phyloP scores from a whole-genome alignment of 2,329 filamentous ascomycete species.

The Coleophoma cylindrospora region DNA sequence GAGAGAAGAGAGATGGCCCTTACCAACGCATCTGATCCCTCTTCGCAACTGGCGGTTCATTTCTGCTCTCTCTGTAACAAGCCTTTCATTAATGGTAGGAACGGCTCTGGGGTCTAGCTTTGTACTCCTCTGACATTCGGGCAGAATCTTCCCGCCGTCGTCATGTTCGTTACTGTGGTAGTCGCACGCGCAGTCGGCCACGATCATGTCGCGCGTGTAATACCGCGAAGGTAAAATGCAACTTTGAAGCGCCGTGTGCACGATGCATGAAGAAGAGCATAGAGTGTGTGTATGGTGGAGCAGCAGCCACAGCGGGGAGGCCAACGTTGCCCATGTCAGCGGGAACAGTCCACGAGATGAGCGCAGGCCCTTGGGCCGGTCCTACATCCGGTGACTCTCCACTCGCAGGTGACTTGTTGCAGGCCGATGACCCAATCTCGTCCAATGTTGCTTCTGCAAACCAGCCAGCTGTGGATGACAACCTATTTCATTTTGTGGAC shows the following conservation, averaged over 20 bases:
- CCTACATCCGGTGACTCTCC: neutral
- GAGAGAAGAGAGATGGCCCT: too few relatives aligned
- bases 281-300: conserved; percentile 13
- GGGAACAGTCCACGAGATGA: neutral
- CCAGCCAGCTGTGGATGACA: neutral
- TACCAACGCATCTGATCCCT: too few relatives aligned
- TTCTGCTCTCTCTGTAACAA: neutral
- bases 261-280: conserved; percentile 16
- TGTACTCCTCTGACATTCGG: neutral
- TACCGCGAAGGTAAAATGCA: conserved; percentile 11
- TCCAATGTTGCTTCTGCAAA: neutral
- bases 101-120: neutral
- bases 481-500: neutral
- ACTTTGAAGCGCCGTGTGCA: conserved; percentile 13
- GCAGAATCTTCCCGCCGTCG: neutral
- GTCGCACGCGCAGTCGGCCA: neutral
- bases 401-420: neutral
- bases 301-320: neutral
- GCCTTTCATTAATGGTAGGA: neutral
- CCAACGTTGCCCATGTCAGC: neutral
- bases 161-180: neutral
- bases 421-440: neutral
- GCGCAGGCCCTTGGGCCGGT: neutral
- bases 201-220: neutral
- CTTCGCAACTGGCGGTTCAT: too few relatives aligned